Evolutionary conservation across 257 asterid genomes (phyloP).

Genomic region (Cinchona pubescens): DNA sequence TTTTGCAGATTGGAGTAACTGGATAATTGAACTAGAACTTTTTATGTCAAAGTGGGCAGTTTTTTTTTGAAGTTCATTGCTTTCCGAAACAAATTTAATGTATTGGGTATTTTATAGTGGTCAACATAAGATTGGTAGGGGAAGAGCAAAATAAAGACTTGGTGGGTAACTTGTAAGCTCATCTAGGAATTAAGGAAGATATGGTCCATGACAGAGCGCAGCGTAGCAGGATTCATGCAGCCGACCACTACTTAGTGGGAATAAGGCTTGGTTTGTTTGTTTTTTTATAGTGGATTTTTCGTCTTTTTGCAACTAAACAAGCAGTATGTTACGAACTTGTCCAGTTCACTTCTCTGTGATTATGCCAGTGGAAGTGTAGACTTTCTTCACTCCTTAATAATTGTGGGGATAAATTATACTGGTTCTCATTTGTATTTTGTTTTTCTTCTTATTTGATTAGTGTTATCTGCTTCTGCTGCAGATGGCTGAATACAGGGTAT

Average conservation of each 20-base stretch:
- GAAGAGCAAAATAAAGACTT: no score
- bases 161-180: no score
- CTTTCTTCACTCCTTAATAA: background rate
- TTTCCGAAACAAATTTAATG: background rate
- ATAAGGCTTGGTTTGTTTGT: no score
- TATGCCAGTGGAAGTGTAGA: background rate
- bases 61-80: no score
- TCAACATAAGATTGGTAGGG: no score
- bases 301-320: no score
- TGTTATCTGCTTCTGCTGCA: slow-evolving; percentile 35
- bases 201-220: no score
- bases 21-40: background rate
- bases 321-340: background rate
- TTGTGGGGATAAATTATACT: background rate
- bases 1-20: background rate
- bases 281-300: background rate
- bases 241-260: no score
- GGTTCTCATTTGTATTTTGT: background rate
- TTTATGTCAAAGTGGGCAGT: background rate
- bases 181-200: no score
- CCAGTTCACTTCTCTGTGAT: background rate
- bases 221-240: no score
- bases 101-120: no score
- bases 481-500: slow-evolving; percentile 92
- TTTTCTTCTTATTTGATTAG: no score